Evolutionary conservation across 1,284 basidiomycete species (phyloP).

Genomic region (Meira nashicola): DNA sequence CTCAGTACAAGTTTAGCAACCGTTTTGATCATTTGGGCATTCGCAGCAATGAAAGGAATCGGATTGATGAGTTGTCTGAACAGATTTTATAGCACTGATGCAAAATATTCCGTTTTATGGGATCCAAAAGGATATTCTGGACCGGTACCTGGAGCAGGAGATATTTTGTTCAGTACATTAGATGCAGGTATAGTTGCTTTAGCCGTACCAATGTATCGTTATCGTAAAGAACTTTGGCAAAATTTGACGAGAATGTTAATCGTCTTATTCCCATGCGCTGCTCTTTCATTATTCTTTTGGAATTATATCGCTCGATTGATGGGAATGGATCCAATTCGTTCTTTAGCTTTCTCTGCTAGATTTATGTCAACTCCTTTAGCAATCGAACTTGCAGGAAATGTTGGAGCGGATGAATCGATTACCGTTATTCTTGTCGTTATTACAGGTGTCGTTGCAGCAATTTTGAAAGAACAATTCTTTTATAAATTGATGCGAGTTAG

Average conservation of each 20-base stretch:
- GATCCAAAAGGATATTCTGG: constrained; percentile 25
- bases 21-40: constrained; percentile 36
- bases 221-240: constrained; percentile 29
- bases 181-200: constrained; percentile 43
- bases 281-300: constrained; percentile 36
- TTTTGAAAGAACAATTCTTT: constrained; percentile 39
- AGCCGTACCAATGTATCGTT: constrained; percentile 43
- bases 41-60: constrained; percentile 26
- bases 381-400: constrained; percentile 34
- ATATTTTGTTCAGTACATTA: constrained; percentile 34
- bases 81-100: constrained; percentile 25
- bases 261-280: constrained; percentile 27
- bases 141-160: constrained; percentile 39
- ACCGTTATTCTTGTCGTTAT: constrained; percentile 43
- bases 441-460: constrained; percentile 37
- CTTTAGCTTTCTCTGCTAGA: constrained; percentile 29
- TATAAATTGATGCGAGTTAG: constrained; percentile 28
- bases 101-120: constrained; percentile 37
- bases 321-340: constrained; percentile 25
- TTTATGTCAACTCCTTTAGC: constrained; percentile 45
- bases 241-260: constrained; percentile 28
- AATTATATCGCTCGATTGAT: constrained; percentile 24
- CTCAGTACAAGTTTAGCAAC: constrained; percentile 36
- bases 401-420: constrained; percentile 38
- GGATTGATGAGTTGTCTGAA: constrained; percentile 20